A percentile compares a stretch with the other conserved stretches of the same genome.
These are phyloP conservation scores for Boletus reticulatus DNA, from an alignment of 768 basidiomycete genomes.

Conservation along the genomic window DNA sequence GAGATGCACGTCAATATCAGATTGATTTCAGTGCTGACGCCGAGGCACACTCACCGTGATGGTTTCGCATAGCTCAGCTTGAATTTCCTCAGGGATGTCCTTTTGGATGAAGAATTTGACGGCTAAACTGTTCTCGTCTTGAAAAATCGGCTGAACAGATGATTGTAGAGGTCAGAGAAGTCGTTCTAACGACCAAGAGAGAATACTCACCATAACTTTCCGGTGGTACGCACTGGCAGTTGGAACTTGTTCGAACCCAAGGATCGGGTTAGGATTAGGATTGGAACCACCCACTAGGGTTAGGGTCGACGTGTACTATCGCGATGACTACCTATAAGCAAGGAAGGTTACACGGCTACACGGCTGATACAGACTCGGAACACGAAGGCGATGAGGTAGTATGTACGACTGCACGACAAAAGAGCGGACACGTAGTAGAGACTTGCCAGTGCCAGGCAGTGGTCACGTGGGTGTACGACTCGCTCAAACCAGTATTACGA, in stretches of 20 bases:
- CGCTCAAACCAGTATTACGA: too few species aligned
- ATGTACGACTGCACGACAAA: too few species aligned
- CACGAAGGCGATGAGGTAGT: too few species aligned
- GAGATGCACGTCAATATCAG: neutral
- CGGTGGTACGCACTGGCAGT: neutral
- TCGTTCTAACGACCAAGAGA: neutral
- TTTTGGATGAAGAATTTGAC: conserved; percentile 87
- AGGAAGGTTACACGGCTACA: too few species aligned
- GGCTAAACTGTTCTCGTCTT: conserved; percentile 62
- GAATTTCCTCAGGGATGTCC: conserved; percentile 64
- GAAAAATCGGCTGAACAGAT: conserved; percentile 61
- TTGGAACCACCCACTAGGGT: conserved; percentile 8
- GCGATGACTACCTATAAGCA: conserved; percentile 6
- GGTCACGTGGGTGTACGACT: too few species aligned
- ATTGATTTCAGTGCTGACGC: neutral
- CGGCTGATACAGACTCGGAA: too few species aligned
- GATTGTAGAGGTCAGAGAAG: conserved; percentile 2
- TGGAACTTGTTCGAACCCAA: conserved; percentile 22
- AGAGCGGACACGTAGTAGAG: too few species aligned
- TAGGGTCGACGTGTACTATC: conserved; percentile 11
- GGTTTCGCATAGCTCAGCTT: conserved; percentile 70
- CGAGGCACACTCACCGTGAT: conserved; percentile 50
- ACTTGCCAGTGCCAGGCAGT: too few species aligned
- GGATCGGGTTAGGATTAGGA: conserved; percentile 34
- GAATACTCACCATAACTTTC: conserved; percentile 21